Conservation (phyloP, 1,139 yeast genomes). For the Magnusiomyces tetraspermus region DNA sequence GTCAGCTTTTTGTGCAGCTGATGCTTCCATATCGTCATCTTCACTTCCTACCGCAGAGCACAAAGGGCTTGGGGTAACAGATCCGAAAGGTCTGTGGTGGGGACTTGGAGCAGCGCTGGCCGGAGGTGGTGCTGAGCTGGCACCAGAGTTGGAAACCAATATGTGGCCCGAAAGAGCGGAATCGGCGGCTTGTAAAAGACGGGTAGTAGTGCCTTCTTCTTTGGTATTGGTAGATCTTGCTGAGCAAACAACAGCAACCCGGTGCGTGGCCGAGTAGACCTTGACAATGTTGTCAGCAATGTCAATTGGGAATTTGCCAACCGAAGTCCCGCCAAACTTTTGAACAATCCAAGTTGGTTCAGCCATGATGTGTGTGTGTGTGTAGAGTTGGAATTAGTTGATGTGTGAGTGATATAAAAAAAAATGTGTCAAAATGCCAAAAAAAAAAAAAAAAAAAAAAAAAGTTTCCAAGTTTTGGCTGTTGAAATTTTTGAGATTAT, state of each 20-base stretch:
- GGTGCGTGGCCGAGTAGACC: constrained; percentile 46
- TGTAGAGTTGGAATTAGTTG: too few species aligned
- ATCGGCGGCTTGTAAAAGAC: constrained; percentile 72
- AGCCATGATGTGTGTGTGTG: too few species aligned
- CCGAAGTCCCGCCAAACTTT: constrained; percentile 97
- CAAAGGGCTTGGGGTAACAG: too few species aligned
- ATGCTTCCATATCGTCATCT: constrained; percentile 26
- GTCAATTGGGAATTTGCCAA: constrained; percentile 81
- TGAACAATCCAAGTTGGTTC: constrained; percentile 93
- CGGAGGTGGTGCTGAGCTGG: not conserved
- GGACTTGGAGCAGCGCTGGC: not conserved
- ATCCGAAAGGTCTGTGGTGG: not conserved
- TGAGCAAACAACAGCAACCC: constrained; percentile 94
- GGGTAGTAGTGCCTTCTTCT: constrained; percentile 88
- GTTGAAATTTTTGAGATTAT: too few species aligned
- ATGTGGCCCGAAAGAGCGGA: constrained; percentile 24
- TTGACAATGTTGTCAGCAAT: constrained; percentile 79
- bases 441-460: too few species aligned
- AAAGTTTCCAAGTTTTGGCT: too few species aligned
- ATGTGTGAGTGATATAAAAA: too few species aligned
- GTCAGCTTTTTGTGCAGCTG: not conserved
- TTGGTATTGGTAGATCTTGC: constrained; percentile 89
- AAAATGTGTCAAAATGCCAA: too few species aligned
- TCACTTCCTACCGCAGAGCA: not conserved
- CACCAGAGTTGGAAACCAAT: not conserved